Evolutionary conservation across 352 stramenopile genomes (phyloP), one percentile per base, ranked within the genome.

Genomic region (Phytophthora fragariaefolia): DNA sequence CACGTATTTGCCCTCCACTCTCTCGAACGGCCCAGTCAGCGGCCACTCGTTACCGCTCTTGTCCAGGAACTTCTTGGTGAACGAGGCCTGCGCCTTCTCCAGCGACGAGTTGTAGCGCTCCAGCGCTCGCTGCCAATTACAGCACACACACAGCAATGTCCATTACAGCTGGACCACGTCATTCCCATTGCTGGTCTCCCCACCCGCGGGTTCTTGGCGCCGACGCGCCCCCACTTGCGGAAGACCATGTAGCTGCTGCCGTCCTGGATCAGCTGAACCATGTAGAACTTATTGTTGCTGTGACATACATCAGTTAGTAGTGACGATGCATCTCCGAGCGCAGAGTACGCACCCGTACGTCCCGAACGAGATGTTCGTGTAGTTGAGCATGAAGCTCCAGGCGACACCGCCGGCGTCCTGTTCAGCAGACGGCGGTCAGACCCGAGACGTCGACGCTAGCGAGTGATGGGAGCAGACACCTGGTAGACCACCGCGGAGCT

Each of bases 271-370:
- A 92, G 61, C 69, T 92, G 83, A 46, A 87, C 56, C 79, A 82
- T 84, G 75, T 92, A 92, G 36, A 88, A 92, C 61, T 92, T 92
- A 67, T 92, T 92, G 78, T 88, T 90, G 2, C 83, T 22, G 20
- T 15, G n/a, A 13, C 17, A 15, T 9, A 36, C 8, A 56, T 40
- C 30, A 7, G 12, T 60, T 23, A 54, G 30, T 23, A 12, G 30
- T 47, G 38, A n/a, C 43, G 2, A 23, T 18, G 7, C 15, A 22
- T 3, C 24, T 17, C 4, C 36, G 6, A 47, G 7, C 40, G 40
- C 28, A 7, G n/a, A 48, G 17, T 1, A 61, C 58, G 22, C 49
- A 85, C 77, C 77, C 77, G 50, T 85, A 83, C 5, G 67, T 74
- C 28, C 76, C 76, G 51, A 71, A 83, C 24, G 76, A 83, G 42